Base-by-base conservation (phyloP, 2,329 filamentous ascomycete genomes). In the Cytospora piceicola region DNA sequence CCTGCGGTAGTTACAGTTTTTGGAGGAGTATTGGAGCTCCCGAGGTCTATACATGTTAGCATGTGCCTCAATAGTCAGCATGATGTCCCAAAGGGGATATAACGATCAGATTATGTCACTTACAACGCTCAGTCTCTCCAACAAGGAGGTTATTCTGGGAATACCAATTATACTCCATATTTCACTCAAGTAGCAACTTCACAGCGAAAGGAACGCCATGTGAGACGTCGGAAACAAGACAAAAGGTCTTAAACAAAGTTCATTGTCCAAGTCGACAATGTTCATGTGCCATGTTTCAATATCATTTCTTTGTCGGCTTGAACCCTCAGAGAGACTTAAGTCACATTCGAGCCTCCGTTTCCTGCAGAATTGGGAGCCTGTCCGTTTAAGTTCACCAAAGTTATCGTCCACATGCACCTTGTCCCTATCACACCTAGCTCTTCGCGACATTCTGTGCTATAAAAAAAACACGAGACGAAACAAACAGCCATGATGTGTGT, bases 401-500 rank as follows among this genome's bases (percentile, higher is more conserved):
- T 17, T 5, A 39, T 9, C 15, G 39, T n/a, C 39, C 20, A 14
- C n/a, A n/a, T 42, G 32, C 32, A 36, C 34, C 11, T n/a, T 12
- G 20, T 42, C 36, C 4, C 14, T 5, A 39, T 39, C 36, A 14
- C 15, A 2, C 17, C 36, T 17, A 15, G 2, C 6, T 17, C 5
- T 7, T 42, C 17, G 11, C 20, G 2, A 42, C 39, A 42, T 42
- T 2, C 15, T 42, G 39, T 17, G 20, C 39, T n/a, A 11, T 1
- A n/a, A 20, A 17, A 6, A n/a, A 20, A 17, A 34, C 8, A 6
- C 17, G 8, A 42, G 20, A 42, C 39, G 20, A n/a, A 42, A 42
- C 39, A 42, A 42, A 56, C n/a, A 51, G 17, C 8, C 36, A 32
- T 27, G 34, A 62, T 62, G 60, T 62, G 60, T 36, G 29, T 32